phyloP scores from a whole-genome alignment of 768 basidiomycete species.

The Tylopilus intermedius region DNA sequence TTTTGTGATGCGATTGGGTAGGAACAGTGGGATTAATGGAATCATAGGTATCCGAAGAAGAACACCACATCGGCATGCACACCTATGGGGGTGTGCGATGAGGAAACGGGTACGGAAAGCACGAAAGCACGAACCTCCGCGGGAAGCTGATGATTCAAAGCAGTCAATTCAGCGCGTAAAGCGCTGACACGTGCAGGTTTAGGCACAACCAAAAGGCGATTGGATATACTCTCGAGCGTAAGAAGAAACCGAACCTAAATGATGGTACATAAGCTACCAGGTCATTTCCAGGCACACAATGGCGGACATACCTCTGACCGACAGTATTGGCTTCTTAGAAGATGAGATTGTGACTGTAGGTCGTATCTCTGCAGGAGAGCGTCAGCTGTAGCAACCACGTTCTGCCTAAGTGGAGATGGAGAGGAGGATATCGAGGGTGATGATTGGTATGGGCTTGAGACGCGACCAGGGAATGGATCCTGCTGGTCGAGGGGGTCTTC shows the following conservation, averaged over 20 bases:
- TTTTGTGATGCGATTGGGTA: constrained; percentile 79
- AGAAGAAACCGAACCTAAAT: constrained; percentile 79
- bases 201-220: constrained; percentile 85
- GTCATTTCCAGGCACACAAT: not conserved
- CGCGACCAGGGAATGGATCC: constrained; percentile 36
- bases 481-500: constrained; percentile 74
- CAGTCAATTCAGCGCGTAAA: constrained; percentile 91
- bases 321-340: constrained; percentile 83
- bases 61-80: constrained; percentile 86
- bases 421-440: constrained; percentile 60
- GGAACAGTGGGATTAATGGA: constrained; percentile 26
- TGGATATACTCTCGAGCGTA: constrained; percentile 87
- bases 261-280: not conserved
- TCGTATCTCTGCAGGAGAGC: constrained; percentile 66
- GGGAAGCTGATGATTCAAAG: constrained; percentile 91
- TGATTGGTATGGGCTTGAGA: constrained; percentile 57
- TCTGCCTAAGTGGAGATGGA: constrained; percentile 42
- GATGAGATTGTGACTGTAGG: constrained; percentile 56
- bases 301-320: constrained; percentile 67
- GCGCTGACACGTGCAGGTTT: constrained; percentile 93
- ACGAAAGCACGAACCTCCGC: constrained; percentile 66
- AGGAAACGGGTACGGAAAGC: not conserved
- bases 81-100: constrained; percentile 41
- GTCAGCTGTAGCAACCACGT: constrained; percentile 45
- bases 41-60: constrained; percentile 57